Conservation (phyloP, 805 yeast species). For the Cyberlindnera petersonii region DNA sequence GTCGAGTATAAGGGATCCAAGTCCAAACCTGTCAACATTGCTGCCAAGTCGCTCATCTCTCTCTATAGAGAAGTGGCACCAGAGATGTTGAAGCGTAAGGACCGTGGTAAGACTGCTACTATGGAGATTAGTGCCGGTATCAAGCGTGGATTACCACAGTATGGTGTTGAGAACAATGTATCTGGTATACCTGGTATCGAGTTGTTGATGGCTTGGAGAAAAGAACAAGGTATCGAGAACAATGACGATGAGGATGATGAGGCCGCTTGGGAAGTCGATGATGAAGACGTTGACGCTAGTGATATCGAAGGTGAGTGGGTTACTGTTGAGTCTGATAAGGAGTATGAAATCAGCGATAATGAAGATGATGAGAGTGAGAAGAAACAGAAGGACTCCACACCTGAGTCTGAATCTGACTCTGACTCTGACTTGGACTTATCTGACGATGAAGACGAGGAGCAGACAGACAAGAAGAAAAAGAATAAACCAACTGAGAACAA, state of each 20-base stretch:
- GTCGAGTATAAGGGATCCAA: slow-evolving; percentile 89
- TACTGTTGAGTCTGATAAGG: slow-evolving; percentile 77
- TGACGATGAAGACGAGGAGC: slow-evolving; percentile 31
- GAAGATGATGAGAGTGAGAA: slow-evolving; percentile 35
- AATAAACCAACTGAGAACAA: slow-evolving; percentile 3
- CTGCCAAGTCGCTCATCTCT: slow-evolving; percentile 83
- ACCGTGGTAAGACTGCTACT: slow-evolving; percentile 89
- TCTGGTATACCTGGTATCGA: slow-evolving; percentile 91
- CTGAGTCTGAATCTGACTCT: slow-evolving; percentile 46
- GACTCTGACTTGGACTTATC: slow-evolving; percentile 50
- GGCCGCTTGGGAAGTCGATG: slow-evolving; percentile 52
- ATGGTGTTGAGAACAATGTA: slow-evolving; percentile 66
- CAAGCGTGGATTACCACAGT: slow-evolving; percentile 51
- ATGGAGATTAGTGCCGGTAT: slow-evolving; percentile 70
- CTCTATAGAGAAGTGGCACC: slow-evolving; percentile 95
- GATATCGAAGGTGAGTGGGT: slow-evolving; percentile 93
- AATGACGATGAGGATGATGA: slow-evolving; percentile 61
- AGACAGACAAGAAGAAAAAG: too few species aligned
- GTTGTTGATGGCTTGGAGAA: slow-evolving; percentile 81
- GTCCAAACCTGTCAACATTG: slow-evolving; percentile 89
- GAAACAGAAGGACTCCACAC: too few species aligned
- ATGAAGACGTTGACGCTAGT: slow-evolving; percentile 44
- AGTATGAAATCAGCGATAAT: slow-evolving; percentile 53
- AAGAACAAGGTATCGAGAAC: slow-evolving; percentile 50
- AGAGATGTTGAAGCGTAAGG: slow-evolving; percentile 85